Evolutionary conservation across 208 protist genomes (phyloP), one percentile per base, ranked within the genome.

Genomic region (Herpetomonas samuelpessoai): DNA sequence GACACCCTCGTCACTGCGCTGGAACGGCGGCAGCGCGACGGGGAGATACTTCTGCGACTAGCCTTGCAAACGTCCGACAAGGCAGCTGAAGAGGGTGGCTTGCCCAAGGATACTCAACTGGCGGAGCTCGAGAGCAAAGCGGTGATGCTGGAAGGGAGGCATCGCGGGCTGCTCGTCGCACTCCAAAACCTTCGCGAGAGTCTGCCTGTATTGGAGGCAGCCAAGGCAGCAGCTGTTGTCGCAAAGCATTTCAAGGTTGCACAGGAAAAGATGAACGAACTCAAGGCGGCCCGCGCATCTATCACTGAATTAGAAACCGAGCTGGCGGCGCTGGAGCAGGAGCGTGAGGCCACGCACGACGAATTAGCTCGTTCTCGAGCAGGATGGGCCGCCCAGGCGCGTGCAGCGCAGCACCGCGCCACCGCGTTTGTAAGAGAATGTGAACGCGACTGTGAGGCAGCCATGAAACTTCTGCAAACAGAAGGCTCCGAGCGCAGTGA

Each of bases 181-280:
- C 49, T 70, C 39, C 61, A 59, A 25, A 25, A 16, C 24, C 62
- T 45, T 29, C n/a, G 55, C 7, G 44, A 35, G 25, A 31, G 73
- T 12, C 27, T 84, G 19, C 59, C 67, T 1, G 62, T 68, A n/a
- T 47, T 86, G 24, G 64, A 26, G 12, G 66, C 69, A 6, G 69
- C 68, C 9, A 84, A 90, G 69, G 30, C 72, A 22, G 50, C 68
- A 9, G 68, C 79, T 1, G 78, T 73, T 29, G 50, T 57, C 10
- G 68, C 44, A 22, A 73, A 70, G 47, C 64, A 64, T 12, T 83
- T 90, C 53, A 80, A 76, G 25, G 76, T 66, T 9, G 83, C 79
- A 2, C 74, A 86, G 51, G 67, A 67, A 35, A 69, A 70, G 50
- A 48, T 55, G 2, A 47, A 68, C 10, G 63, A 65, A 45, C 55